Evolutionary conservation across 2,329 filamentous ascomycete genomes (phyloP).

Genomic region (Microsporum canis): DNA sequence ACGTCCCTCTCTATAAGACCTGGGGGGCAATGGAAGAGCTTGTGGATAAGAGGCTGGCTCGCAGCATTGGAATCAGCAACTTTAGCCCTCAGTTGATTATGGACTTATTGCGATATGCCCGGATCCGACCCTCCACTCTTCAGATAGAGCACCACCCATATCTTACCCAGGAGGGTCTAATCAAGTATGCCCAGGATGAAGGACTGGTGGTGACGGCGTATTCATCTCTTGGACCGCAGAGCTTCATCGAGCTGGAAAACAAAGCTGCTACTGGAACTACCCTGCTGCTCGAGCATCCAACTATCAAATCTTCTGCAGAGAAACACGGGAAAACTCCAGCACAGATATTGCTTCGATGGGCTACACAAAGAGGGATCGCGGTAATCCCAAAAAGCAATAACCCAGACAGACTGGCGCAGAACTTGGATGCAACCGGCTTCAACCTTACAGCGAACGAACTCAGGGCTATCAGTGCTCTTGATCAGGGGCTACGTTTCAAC

Average conservation of each 20-base stretch:
- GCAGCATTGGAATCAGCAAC: constrained; percentile 71
- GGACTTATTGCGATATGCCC: constrained; percentile 67
- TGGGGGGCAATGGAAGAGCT: constrained; percentile 71
- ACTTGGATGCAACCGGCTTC: constrained; percentile 56
- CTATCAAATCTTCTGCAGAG: constrained; percentile 53
- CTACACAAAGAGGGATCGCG: constrained; percentile 68
- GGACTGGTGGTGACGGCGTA: constrained; percentile 69
- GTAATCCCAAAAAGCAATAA: constrained; percentile 71
- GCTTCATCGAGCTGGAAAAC: constrained; percentile 67
- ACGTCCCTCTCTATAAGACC: constrained; percentile 66
- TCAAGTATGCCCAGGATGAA: constrained; percentile 58
- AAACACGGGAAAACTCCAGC: constrained; percentile 63
- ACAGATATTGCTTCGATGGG: constrained; percentile 77
- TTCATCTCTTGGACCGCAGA: constrained; percentile 69
- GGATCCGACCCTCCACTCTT: constrained; percentile 61
- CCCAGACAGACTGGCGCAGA: constrained; percentile 47
- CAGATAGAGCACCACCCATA: constrained; percentile 90
- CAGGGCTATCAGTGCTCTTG: constrained; percentile 52
- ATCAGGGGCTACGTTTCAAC: constrained; percentile 62
- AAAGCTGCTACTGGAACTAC: constrained; percentile 53
- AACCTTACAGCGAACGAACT: constrained; percentile 57
- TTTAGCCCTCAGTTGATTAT: constrained; percentile 68
- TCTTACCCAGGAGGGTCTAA: constrained; percentile 61
- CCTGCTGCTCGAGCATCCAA: constrained; percentile 59
- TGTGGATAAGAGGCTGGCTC: constrained; percentile 56